A percentile compares a stretch with the other conserved stretches of the same genome.
Evolutionary conservation across 371 early-diverging fungal genomes (phyloP).

Genomic region (Mortierella sp.): DNA sequence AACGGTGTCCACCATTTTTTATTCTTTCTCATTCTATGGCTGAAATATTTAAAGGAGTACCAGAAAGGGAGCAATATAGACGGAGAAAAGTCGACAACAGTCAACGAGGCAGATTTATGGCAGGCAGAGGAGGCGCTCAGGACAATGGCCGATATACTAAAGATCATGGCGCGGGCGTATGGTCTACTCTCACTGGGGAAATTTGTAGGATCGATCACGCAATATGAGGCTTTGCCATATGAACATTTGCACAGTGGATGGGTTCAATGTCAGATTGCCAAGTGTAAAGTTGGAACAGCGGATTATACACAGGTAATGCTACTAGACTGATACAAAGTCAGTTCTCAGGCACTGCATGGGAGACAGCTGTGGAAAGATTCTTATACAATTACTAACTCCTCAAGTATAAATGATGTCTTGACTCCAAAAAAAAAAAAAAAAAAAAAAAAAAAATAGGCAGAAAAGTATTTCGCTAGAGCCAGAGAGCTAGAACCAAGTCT

Average conservation of each 20-base stretch:
- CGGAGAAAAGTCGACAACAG: background rate
- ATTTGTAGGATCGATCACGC: constrained; percentile 55
- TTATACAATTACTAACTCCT: too few species aligned
- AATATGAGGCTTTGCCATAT: constrained; percentile 54
- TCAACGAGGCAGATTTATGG: constrained; percentile 25
- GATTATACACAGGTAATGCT: constrained; percentile 63
- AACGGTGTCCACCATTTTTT: too few species aligned
- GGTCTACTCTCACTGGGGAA: constrained; percentile 54
- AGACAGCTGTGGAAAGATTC: too few species aligned
- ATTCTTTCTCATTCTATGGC: too few species aligned
- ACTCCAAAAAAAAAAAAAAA: too few species aligned
- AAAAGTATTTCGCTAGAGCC: constrained; percentile 56
- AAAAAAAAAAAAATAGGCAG: constrained; percentile 59
- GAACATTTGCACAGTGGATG: constrained; percentile 64
- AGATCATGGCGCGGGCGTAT: constrained; percentile 46
- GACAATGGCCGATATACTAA: constrained; percentile 44
- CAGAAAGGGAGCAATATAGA: background rate
- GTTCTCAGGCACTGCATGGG: too few species aligned
- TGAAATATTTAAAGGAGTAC: too few species aligned
- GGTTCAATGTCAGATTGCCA: constrained; percentile 67
- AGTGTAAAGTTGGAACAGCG: constrained; percentile 65
- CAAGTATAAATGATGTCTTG: background rate
- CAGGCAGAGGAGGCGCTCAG: constrained; percentile 21
- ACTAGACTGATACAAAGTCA: too few species aligned
- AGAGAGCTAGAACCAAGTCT: constrained; percentile 70